Evolutionary conservation across 148 eudicot genomes (phyloP), one percentile per base, ranked within the genome.

Genomic region (Linanthus parryae): DNA sequence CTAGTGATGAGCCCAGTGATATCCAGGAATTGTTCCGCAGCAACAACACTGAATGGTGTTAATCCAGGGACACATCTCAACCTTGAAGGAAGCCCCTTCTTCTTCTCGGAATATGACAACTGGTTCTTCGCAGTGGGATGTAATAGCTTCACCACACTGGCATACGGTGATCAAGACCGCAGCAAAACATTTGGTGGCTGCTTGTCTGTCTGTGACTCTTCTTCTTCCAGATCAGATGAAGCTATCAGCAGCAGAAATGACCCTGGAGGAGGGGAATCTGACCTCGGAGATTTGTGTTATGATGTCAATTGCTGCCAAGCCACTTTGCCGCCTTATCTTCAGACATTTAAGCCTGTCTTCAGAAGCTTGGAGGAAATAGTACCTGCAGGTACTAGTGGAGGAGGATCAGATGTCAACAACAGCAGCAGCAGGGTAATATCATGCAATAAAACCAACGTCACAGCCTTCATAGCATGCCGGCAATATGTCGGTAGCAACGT

Each of bases 91-190:
- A 48, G 36, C 11, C 53, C 53, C 11, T 48, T 48, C 18, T 48
- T 29, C 29, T 25, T 48, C 21, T 48, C 53, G 9, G 3, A 4
- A 21, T 15, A 0, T 0, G 22, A 11, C 0, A 48, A 48, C 13
- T 20, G 15, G 8, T 29, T 48, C 36, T 12, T 48, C 3, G 53
- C 36, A 7, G 12, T 48, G 17, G 53, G 53, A 15, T 48, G 53
- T 37, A 48, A 48, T 16, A 48, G 28, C 6, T 20, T 48, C 0
- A 37, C 36, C 3, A 27, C 7, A 8, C 8, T 48, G 17, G 16
- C 20, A 2, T 12, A 27, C n/a, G n/a, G n/a, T 28, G 12, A 28
- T 6, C 17, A 48, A 14, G 54, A 50, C 17, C 8, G 19, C 5
- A 13, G 19, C 2, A 27, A 48, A 7, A 37, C 36, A 1, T 15